These are phyloP conservation scores for Talaromyces sp. DNA, from an alignment of 2,329 filamentous ascomycete genomes.

Conservation along the genomic window DNA sequence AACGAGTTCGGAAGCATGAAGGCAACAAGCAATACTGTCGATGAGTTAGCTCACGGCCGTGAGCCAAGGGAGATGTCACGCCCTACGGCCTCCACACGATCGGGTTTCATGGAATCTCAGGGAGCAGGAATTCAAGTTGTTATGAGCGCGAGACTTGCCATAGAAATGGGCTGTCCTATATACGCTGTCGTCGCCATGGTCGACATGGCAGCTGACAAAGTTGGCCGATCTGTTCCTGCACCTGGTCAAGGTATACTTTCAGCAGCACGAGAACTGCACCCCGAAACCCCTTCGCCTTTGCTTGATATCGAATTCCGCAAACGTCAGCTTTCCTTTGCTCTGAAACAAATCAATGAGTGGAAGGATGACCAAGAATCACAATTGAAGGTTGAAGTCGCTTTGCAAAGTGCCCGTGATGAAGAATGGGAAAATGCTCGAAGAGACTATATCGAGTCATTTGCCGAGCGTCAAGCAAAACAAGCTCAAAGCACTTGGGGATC, in stretches of 20 bases:
- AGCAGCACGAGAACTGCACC: constrained; percentile 69
- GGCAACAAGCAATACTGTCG: constrained; percentile 94
- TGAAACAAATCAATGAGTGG: too few relatives aligned
- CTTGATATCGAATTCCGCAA: constrained; percentile 75
- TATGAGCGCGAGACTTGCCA: background rate
- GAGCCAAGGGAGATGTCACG: constrained; percentile 94
- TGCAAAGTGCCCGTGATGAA: too few relatives aligned
- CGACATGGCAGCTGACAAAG: constrained; percentile 96
- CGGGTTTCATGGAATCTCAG: constrained; percentile 99
- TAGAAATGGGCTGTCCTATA: constrained; percentile 51
- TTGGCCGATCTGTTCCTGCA: constrained; percentile 94
- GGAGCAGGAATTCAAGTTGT: constrained; percentile 60
- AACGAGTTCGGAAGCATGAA: constrained; percentile 99
- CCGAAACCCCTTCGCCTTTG: constrained; percentile 87
- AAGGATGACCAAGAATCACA: too few relatives aligned
- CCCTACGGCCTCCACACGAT: constrained; percentile 90
- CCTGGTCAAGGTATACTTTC: constrained; percentile 95
- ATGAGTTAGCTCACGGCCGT: constrained; percentile 90
- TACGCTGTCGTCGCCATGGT: constrained; percentile 90
- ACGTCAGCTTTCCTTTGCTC: too few relatives aligned
- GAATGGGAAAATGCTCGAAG: too few relatives aligned
- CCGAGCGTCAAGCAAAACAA: background rate
- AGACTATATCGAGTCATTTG: too few relatives aligned
- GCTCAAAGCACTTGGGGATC: constrained; percentile 66
- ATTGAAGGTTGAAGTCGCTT: too few relatives aligned